Conservation (phyloP, 495 filamentous ascomycete genomes). For the Xylaria palmicola region DNA sequence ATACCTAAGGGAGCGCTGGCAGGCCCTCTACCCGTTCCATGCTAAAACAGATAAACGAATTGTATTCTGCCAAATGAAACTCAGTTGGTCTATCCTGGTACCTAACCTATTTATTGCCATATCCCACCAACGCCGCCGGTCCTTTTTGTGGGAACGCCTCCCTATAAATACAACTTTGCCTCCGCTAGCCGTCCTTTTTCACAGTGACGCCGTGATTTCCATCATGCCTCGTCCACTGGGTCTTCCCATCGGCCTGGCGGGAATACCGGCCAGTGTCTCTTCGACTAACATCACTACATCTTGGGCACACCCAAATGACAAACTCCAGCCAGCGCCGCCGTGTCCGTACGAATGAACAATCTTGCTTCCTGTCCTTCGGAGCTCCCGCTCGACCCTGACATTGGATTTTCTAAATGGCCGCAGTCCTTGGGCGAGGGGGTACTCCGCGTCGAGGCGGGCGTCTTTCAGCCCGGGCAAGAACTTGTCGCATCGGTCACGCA, state of each 20-base stretch:
- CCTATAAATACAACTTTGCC: not conserved
- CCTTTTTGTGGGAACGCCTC: not conserved
- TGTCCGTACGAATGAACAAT: slow-evolving; percentile 54
- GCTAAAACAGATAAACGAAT: too few species aligned
- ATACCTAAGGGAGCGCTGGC: too few species aligned
- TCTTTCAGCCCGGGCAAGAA: slow-evolving; percentile 46
- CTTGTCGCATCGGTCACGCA: slow-evolving; percentile 46
- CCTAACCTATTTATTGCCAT: not conserved
- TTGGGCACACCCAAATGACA: slow-evolving; percentile 45
- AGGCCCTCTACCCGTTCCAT: too few species aligned
- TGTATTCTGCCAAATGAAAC: too few species aligned
- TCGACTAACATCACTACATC: slow-evolving; percentile 39
- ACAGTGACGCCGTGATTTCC: slow-evolving; percentile 16
- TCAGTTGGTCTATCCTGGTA: not conserved
- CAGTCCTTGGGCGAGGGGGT: slow-evolving; percentile 47
- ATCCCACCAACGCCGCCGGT: not conserved
- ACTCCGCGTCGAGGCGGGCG: slow-evolving; percentile 42
- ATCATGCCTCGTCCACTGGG: slow-evolving; percentile 21
- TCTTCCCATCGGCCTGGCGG: slow-evolving; percentile 30
- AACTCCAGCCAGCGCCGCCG: slow-evolving; percentile 48
- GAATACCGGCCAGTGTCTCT: slow-evolving; percentile 31
- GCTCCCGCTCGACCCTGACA: slow-evolving; percentile 48
- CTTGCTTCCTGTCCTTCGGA: slow-evolving; percentile 29
- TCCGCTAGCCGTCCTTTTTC: not conserved
- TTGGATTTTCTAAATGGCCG: slow-evolving; percentile 42